Evolutionary conservation across 2,329 filamentous ascomycete species (phyloP).

Genomic region (Nemania bipapillata): DNA sequence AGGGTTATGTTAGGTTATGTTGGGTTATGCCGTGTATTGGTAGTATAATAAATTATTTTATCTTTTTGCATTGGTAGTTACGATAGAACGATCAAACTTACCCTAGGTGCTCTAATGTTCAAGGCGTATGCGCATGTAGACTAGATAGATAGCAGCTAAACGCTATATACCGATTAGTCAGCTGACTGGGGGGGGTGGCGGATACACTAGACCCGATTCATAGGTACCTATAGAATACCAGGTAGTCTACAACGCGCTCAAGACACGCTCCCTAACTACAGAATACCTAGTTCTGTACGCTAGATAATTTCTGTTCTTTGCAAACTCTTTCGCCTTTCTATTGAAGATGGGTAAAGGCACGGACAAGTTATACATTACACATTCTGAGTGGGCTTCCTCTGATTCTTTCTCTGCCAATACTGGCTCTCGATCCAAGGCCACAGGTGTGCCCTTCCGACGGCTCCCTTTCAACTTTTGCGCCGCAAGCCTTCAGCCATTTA

Average conservation of each 20-base stretch:
- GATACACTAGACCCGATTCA: too few species aligned
- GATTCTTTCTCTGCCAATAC: constrained; percentile 87
- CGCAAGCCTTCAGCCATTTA: constrained; percentile 92
- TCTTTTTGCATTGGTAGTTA: too few species aligned
- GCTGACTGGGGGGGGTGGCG: too few species aligned
- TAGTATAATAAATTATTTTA: too few species aligned
- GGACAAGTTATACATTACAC: constrained; percentile 80
- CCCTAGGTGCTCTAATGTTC: too few species aligned
- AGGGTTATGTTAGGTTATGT: too few species aligned
- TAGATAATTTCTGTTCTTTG: neutral
- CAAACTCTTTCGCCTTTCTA: neutral
- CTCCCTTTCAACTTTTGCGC: constrained; percentile 99
- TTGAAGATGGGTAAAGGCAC: constrained; percentile 63
- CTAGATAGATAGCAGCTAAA: too few species aligned
- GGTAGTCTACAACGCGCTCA: neutral
- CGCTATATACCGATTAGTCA: too few species aligned
- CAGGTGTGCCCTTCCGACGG: constrained; percentile 78
- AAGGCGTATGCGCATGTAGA: too few species aligned
- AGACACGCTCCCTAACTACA: neutral
- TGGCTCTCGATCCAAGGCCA: constrained; percentile 67
- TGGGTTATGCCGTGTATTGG: too few species aligned
- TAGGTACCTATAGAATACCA: too few species aligned
- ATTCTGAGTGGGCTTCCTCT: constrained; percentile 94
- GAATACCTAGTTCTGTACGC: neutral
- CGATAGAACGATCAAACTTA: too few species aligned